Evolutionary conservation across 78 protist genomes (phyloP).

Genomic region (Dictyostelium citrinum): DNA sequence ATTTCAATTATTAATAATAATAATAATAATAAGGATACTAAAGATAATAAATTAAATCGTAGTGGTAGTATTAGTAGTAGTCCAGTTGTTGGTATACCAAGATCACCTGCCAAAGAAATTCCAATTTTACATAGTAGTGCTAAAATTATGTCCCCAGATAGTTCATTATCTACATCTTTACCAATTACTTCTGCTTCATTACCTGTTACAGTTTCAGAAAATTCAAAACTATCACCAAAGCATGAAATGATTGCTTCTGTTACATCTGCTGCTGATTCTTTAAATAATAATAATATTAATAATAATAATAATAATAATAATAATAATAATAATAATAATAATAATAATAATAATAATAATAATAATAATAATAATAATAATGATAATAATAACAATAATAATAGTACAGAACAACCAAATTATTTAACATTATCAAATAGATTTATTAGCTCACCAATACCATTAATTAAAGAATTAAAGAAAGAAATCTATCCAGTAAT

Average conservation of each 20-base stretch:
- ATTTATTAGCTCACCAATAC: slow-evolving; percentile 55
- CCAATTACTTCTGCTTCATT: neutral
- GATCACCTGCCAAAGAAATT: neutral
- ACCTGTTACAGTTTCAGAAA: neutral
- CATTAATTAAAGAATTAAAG: slow-evolving; percentile 30
- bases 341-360: no score
- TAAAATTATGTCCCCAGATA: neutral
- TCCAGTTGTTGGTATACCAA: neutral
- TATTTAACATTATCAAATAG: slow-evolving; percentile 25
- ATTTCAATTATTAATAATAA: neutral
- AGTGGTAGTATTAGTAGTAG: neutral
- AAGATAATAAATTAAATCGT: neutral
- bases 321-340: no score
- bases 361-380: no score
- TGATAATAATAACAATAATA: neutral
- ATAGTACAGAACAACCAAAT: neutral
- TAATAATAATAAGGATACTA: neutral
- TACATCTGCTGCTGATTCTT: neutral
- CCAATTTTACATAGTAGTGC: neutral
- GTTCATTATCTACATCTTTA: neutral
- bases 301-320: no score
- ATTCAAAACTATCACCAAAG: neutral
- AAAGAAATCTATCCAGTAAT: slow-evolving; percentile 65
- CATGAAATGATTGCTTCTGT: neutral
- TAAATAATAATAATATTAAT: neutral